Conservation (phyloP, 169 alveolate genomes). For the Besnoitia besnoiti region DNA sequence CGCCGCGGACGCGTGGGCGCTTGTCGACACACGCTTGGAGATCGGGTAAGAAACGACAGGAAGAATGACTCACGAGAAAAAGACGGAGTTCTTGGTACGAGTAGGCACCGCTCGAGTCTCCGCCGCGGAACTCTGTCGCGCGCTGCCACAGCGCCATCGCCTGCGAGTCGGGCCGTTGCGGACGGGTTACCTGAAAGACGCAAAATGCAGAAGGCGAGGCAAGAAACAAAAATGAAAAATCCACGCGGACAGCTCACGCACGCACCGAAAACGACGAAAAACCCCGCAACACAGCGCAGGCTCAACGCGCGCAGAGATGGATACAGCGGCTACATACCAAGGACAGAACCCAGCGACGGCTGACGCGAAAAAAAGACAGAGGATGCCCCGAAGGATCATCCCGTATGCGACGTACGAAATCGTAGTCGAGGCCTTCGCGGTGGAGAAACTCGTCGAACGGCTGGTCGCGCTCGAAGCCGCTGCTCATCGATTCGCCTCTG, state of each 20-base stretch:
- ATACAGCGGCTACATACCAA: too few species aligned
- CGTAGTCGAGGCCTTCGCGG: constrained; percentile 25
- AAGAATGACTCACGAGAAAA: background rate
- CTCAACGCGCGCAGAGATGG: too few species aligned
- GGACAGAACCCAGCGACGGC: too few species aligned
- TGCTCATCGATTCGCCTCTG: background rate
- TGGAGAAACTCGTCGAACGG: background rate
- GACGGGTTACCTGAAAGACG: background rate
- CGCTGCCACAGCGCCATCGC: background rate
- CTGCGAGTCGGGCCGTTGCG: background rate
- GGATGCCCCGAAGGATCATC: background rate
- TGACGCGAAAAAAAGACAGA: too few species aligned
- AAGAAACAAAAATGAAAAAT: background rate
- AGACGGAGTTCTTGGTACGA: constrained; percentile 9
- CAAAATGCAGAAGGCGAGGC: background rate
- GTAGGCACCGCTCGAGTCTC: background rate
- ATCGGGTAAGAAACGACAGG: background rate
- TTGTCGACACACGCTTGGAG: background rate
- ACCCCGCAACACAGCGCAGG: too few species aligned
- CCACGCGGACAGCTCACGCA: background rate
- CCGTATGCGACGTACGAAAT: background rate
- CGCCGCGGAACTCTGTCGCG: constrained; percentile 30
- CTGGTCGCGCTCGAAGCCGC: background rate
- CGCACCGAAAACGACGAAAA: too few species aligned
- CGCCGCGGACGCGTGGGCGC: too few species aligned